Evolutionary conservation across 208 protist species (phyloP).

Genomic region (Acanthamoeba royreba): DNA sequence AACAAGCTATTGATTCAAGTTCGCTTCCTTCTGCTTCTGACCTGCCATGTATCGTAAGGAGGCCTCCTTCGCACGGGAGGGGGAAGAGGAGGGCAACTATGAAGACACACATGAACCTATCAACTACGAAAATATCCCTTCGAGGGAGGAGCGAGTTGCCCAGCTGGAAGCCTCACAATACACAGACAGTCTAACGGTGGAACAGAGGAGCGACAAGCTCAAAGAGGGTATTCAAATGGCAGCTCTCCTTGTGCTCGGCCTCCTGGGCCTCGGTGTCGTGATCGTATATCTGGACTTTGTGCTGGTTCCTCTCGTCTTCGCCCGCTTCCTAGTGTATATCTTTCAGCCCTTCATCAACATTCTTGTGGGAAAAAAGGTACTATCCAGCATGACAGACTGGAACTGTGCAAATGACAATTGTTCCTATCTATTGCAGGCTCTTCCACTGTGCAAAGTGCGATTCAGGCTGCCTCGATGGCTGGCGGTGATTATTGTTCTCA

Average conservation of each 20-base stretch:
- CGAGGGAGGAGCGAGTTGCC: not conserved
- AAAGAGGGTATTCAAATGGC: not conserved
- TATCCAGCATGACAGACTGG: no score
- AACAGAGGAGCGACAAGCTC: not conserved
- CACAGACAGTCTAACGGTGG: not conserved
- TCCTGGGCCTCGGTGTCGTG: not conserved
- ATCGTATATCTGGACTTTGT: constrained; percentile 13
- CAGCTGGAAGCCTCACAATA: not conserved
- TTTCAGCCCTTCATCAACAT: constrained; percentile 27
- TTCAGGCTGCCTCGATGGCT: not conserved
- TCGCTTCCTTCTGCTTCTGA: no score
- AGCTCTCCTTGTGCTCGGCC: not conserved
- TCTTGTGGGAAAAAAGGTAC: not conserved
- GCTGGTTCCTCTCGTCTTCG: not conserved
- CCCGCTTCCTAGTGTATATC: not conserved
- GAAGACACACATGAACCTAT: no score
- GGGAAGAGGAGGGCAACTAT: not conserved
- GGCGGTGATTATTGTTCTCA: not conserved
- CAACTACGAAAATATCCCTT: not conserved
- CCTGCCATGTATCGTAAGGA: no score
- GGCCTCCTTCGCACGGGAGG: no score
- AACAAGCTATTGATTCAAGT: no score
- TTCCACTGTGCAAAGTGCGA: not conserved
- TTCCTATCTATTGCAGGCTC: no score
- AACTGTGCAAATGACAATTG: no score